Evolutionary conservation across 2,329 filamentous ascomycete genomes (phyloP), one percentile per base, ranked within the genome.

Genomic region (Zymoseptoria crescenta): DNA sequence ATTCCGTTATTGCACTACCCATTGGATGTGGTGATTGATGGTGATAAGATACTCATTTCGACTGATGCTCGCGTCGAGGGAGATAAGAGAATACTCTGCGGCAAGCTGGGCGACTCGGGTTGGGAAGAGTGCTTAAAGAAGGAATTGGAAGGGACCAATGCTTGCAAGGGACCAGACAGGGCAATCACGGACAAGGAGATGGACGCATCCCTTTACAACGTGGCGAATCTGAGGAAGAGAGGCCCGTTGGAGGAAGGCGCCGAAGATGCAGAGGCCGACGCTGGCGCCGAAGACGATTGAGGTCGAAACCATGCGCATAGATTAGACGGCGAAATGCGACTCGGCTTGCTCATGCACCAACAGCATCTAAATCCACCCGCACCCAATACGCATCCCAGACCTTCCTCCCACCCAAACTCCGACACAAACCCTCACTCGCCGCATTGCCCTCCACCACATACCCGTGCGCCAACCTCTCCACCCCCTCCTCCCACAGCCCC

Each of bases 361-460:
- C 55, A 59, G 60, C 52, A 59, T 67, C 52, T 67, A 79, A 63
- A 65, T 79, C 74, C 56, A 79, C 70, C 56, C 76, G 74, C 9
- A 78, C 66, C 86, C 87, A 89, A 54, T 81, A 83, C 16, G 81
- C 74, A 13, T 76, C 73, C 83, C 84, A 88, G 13, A 74, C 71
- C 2, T 76, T 72, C 61, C 74, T 78, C 0, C 84, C 86, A 1
- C 83, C 81, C 50, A 89, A 69, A 59, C 84, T 83, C 68, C 73
- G 80, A 65, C 85, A 88, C 41, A 89, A 81, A 0, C 75, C 80
- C 54, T 82, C 79, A 67, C 87, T 89, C 49, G 80, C 79, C 1
- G 70, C 59, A 64, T 90, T 90, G 0, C 80, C 79, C 0, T 79
- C 74, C 2, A 82, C 80, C 0, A 90, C 87, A 70, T 89, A 85